A percentile compares a stretch with the other conserved stretches of the same genome.
Evolutionary conservation across 371 early-diverging fungal species (phyloP).

Genomic region (Lichtheimia corymbifera): DNA sequence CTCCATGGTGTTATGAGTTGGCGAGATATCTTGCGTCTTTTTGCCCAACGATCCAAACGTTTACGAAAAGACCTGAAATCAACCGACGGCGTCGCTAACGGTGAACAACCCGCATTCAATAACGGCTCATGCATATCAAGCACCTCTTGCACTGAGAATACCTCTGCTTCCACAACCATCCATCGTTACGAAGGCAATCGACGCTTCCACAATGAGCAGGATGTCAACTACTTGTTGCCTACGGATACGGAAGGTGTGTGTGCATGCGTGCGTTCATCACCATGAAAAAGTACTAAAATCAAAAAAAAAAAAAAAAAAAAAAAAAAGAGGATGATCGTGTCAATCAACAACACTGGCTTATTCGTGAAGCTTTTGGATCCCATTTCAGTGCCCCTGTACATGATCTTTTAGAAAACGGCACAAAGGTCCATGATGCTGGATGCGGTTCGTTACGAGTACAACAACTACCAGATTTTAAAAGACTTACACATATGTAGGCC

Average conservation of each 20-base stretch:
- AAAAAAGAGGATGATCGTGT: constrained; percentile 12
- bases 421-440: constrained; percentile 3
- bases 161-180: background rate
- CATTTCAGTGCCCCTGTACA: constrained; percentile 8
- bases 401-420: constrained; percentile 1
- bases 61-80: too few species aligned
- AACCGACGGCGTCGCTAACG: too few species aligned
- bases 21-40: too few species aligned
- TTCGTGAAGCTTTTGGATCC: constrained; percentile 7
- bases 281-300: too few species aligned
- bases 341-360: constrained; percentile 13
- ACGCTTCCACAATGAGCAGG: background rate
- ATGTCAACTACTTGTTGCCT: constrained; percentile 5
- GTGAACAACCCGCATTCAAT: too few species aligned
- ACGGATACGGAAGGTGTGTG: constrained; percentile 1
- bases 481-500: background rate
- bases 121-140: too few species aligned
- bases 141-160: too few species aligned
- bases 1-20: too few species aligned
- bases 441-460: constrained; percentile 1
- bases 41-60: too few species aligned
- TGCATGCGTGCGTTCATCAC: too few species aligned
- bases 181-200: background rate
- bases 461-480: too few species aligned
- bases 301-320: too few species aligned